These are phyloP conservation scores for Monoraphidium neglectum DNA, from an alignment of 139 green algal genomes.

Conservation along the genomic window DNA sequence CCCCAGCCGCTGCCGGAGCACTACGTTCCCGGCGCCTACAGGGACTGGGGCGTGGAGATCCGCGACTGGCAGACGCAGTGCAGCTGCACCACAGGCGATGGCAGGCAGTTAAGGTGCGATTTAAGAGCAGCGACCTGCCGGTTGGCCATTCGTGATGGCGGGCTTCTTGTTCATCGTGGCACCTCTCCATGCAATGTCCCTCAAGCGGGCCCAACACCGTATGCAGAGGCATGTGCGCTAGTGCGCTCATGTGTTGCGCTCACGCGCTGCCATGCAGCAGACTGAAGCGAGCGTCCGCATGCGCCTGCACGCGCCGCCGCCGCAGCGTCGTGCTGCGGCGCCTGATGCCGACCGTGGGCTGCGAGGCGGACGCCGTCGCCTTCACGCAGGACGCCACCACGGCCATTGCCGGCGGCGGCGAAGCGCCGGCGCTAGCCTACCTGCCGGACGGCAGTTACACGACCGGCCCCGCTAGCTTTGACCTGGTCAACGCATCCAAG, in stretches of 20 bases:
- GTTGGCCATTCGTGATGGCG: no score
- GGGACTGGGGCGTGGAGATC: conserved; percentile 72
- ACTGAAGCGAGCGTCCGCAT: no score
- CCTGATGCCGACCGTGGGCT: conserved; percentile 81
- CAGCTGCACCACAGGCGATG: conserved; percentile 36
- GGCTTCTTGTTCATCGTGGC: no score
- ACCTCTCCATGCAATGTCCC: no score
- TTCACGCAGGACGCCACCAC: conserved; percentile 49
- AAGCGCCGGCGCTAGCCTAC: neutral
- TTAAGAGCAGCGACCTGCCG: no score
- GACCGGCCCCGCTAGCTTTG: conserved; percentile 12
- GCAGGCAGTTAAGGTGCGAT: neutral
- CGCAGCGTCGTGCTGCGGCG: conserved; percentile 40
- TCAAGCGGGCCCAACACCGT: no score
- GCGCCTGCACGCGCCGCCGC: no score
- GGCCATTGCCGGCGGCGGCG: neutral
- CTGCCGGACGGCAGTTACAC: conserved; percentile 8
- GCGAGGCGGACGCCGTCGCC: conserved; percentile 79
- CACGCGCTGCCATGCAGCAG: no score
- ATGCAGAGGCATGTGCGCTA: no score
- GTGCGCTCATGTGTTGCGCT: no score
- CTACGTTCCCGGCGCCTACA: conserved; percentile 62
- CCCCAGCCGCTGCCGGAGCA: conserved; percentile 50
- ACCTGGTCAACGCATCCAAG: conserved; percentile 13
- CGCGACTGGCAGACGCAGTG: conserved; percentile 78